Conservation (phyloP, 495 filamentous ascomycete genomes). For the Hyaloscypha hepaticicola region DNA sequence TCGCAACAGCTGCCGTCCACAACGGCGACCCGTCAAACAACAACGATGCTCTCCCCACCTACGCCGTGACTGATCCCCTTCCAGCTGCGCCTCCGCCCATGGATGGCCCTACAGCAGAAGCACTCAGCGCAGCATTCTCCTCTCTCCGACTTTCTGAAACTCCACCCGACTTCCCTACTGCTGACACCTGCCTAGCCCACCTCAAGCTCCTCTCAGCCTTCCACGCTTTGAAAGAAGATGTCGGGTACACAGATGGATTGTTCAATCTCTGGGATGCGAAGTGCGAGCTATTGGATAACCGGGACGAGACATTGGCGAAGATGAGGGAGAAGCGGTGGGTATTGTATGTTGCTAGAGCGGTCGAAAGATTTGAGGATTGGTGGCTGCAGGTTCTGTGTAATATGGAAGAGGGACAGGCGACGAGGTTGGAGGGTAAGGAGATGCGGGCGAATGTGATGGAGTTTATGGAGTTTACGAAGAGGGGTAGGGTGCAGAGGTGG, state of each 20-base stretch:
- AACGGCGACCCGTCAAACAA: neutral
- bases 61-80: conserved; percentile 11
- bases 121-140: conserved; percentile 43
- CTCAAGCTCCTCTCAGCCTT: conserved; percentile 74
- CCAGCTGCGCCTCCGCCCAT: neutral
- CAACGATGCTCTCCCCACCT: conserved; percentile 33
- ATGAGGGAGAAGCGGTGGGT: conserved; percentile 81
- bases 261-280: conserved; percentile 60
- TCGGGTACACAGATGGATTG: conserved; percentile 62
- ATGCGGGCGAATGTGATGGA: conserved; percentile 14
- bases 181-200: conserved; percentile 64
- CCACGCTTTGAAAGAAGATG: conserved; percentile 62
- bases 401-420: conserved; percentile 9
- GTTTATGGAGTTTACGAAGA: conserved; percentile 18
- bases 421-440: conserved; percentile 23
- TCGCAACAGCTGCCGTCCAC: neutral
- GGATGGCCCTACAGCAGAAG: conserved; percentile 25
- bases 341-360: conserved; percentile 70
- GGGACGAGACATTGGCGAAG: conserved; percentile 41
- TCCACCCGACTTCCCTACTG: conserved; percentile 33
- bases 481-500: conserved; percentile 24
- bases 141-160: conserved; percentile 36
- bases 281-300: conserved; percentile 32
- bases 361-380: conserved; percentile 72
- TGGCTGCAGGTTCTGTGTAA: conserved; percentile 45